Conservation (phyloP, 139 green algal species). For the Picochlorum costavermella region DNA sequence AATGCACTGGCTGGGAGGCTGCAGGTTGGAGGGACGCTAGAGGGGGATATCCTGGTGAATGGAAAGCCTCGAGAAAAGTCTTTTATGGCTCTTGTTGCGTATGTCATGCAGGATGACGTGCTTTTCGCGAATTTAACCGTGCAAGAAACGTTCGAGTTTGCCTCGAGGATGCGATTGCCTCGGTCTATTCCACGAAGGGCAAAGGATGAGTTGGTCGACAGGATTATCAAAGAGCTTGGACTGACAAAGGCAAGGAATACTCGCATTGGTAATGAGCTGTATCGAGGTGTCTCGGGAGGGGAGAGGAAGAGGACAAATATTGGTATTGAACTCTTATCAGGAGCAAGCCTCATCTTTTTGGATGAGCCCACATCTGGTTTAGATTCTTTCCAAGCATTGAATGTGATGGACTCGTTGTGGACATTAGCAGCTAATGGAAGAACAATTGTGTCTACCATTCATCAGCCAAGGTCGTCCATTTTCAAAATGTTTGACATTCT, state of each 20-base stretch:
- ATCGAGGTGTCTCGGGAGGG: conserved; percentile 37
- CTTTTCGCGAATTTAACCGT: conserved; percentile 53
- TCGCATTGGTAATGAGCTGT: conserved; percentile 33
- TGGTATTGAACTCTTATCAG: conserved; percentile 37
- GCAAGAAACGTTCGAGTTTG: conserved; percentile 52
- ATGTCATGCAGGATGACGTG: conserved; percentile 47
- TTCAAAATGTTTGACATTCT: conserved; percentile 40
- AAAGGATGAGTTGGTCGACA: conserved; percentile 8
- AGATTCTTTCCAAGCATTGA: conserved; percentile 44
- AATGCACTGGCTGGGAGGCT: conserved; percentile 31
- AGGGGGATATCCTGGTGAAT: conserved; percentile 30
- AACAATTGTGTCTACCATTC: conserved; percentile 40
- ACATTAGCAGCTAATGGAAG: conserved; percentile 15
- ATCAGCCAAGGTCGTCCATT: conserved; percentile 41
- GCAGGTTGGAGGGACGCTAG: conserved; percentile 10
- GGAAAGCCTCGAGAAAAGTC: conserved; percentile 4
- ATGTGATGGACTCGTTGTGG: conserved; percentile 30
- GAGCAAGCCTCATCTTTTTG: conserved; percentile 41
- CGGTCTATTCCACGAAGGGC: conserved; percentile 13
- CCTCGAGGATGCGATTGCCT: conserved; percentile 44
- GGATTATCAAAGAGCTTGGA: conserved; percentile 36
- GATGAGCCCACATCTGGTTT: conserved; percentile 48
- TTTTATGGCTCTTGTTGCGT: conserved; percentile 14
- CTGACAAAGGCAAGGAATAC: conserved; percentile 36
- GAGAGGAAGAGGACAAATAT: conserved; percentile 44